These are phyloP conservation scores for Ophiostoma sp. DNA, from an alignment of 2,329 filamentous ascomycete species.

Conservation along the genomic window DNA sequence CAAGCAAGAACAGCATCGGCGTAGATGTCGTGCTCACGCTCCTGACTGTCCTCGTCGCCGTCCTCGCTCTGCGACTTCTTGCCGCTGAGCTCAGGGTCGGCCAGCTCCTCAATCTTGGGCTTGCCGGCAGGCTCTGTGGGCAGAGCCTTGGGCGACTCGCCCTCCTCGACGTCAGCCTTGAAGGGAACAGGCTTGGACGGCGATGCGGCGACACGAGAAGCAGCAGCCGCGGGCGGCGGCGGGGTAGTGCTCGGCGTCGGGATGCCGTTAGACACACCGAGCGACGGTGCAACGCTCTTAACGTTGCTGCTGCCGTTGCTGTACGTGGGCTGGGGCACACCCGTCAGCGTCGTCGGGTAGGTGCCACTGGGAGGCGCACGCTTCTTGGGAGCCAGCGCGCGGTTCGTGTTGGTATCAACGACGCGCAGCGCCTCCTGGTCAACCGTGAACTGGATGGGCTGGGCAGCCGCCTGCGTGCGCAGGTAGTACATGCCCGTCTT, in stretches of 20 bases:
- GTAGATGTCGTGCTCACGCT: slow-evolving; percentile 89
- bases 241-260: slow-evolving; percentile 70
- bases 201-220: slow-evolving; percentile 50
- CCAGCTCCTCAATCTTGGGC: slow-evolving; percentile 64
- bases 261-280: slow-evolving; percentile 57
- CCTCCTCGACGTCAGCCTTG: slow-evolving; percentile 75
- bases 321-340: slow-evolving; percentile 64
- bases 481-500: slow-evolving; percentile 99
- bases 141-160: slow-evolving; percentile 75
- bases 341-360: slow-evolving; percentile 59
- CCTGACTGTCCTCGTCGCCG: slow-evolving; percentile 66
- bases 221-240: slow-evolving; percentile 49
- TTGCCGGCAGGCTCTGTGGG: slow-evolving; percentile 67
- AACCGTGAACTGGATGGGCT: slow-evolving; percentile 98
- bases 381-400: slow-evolving; percentile 69
- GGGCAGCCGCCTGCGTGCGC: slow-evolving; percentile 92
- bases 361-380: slow-evolving; percentile 57
- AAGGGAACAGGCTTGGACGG: slow-evolving; percentile 66
- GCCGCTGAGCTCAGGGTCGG: slow-evolving; percentile 51
- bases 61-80: slow-evolving; percentile 71
- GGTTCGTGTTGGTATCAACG: slow-evolving; percentile 74
- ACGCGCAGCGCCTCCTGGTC: slow-evolving; percentile 94
- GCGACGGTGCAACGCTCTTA: slow-evolving; percentile 39
- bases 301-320: slow-evolving; percentile 41
- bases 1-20: slow-evolving; percentile 88